Conservation (phyloP, 345 rosid genomes). For the Limnanthes douglasii region DNA sequence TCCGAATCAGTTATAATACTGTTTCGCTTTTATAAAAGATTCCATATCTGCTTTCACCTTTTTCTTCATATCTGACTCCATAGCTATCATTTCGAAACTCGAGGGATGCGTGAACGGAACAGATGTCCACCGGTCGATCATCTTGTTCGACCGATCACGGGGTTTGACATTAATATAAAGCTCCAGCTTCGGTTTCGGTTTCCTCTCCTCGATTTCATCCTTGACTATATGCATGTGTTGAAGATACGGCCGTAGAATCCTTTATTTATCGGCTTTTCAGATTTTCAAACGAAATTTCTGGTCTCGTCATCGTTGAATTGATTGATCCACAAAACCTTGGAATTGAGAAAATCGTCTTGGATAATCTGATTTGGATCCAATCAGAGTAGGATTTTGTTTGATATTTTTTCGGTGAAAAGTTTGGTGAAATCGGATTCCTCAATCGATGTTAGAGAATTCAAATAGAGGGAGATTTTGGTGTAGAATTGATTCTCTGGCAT, state of each 20-base stretch:
- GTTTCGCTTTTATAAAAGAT: slow-evolving; percentile 37
- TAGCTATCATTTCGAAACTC: slow-evolving; percentile 38
- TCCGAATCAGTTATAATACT: slow-evolving; percentile 45
- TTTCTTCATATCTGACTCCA: slow-evolving; percentile 38
- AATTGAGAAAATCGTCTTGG: slow-evolving; percentile 34
- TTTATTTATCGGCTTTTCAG: slow-evolving; percentile 32
- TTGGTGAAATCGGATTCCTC: slow-evolving; percentile 46
- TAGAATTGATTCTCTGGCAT: slow-evolving; percentile 40
- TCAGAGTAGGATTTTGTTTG: slow-evolving; percentile 30
- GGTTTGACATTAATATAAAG: no score
- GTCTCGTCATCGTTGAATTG: background rate
- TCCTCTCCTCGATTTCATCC: slow-evolving; percentile 25
- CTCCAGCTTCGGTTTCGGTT: slow-evolving; percentile 23
- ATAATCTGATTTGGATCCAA: slow-evolving; percentile 24
- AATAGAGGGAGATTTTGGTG: slow-evolving; percentile 27
- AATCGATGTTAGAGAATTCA: slow-evolving; percentile 30
- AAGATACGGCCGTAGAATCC: slow-evolving; percentile 53
- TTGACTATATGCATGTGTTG: slow-evolving; percentile 38
- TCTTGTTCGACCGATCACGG: slow-evolving; percentile 21
- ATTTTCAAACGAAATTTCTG: slow-evolving; percentile 25
- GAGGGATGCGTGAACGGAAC: slow-evolving; percentile 44
- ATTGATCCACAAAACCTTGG: slow-evolving; percentile 34
- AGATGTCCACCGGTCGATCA: slow-evolving; percentile 32
- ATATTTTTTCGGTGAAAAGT: slow-evolving; percentile 30
- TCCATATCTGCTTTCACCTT: slow-evolving; percentile 50